phyloP scores from a whole-genome alignment of 306 rosid genomes.

The Cicer bijugum region DNA sequence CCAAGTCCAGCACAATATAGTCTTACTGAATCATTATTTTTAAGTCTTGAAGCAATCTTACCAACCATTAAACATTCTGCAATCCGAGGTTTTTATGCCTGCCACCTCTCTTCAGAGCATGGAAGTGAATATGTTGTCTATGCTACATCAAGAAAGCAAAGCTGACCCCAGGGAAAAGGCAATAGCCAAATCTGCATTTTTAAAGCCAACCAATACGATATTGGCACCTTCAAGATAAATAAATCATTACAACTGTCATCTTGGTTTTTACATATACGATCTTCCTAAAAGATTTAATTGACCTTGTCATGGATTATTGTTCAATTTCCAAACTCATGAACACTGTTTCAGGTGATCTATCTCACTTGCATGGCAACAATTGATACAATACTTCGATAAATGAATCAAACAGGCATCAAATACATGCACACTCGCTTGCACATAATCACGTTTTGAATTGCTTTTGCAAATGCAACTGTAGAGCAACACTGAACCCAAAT shows the following conservation, averaged over 20 bases:
- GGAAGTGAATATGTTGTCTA: conserved; percentile 87
- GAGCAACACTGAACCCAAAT: conserved; percentile 38
- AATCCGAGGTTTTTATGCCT: conserved; percentile 73
- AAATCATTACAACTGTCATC: conserved; percentile 98
- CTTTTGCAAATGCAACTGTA: conserved; percentile 42
- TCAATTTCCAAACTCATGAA: conserved; percentile 74
- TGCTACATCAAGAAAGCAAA: conserved; percentile 96
- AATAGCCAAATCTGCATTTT: conserved; percentile 99
- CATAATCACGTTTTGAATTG: conserved; percentile 50
- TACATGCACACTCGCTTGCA: conserved; percentile 50
- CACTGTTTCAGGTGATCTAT: conserved; percentile 59
- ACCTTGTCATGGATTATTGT: conserved; percentile 88
- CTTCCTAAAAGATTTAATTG: conserved; percentile 85
- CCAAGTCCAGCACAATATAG: conserved; percentile 74
- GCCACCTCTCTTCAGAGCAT: conserved; percentile 94
- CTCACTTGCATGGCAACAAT: conserved; percentile 62
- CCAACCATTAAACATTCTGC: conserved; percentile 99
- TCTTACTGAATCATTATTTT: conserved; percentile 71
- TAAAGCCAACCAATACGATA: conserved; percentile 99
- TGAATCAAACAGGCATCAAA: conserved; percentile 56
- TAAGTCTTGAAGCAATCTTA: conserved; percentile 97
- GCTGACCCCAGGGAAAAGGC: conserved; percentile 96
- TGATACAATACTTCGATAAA: conserved; percentile 60
- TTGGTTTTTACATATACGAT: conserved; percentile 79
- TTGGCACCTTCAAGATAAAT: conserved; percentile 97